Evolutionary conservation across 768 basidiomycete genomes (phyloP).

Genomic region (Mycena albidolilacea): DNA sequence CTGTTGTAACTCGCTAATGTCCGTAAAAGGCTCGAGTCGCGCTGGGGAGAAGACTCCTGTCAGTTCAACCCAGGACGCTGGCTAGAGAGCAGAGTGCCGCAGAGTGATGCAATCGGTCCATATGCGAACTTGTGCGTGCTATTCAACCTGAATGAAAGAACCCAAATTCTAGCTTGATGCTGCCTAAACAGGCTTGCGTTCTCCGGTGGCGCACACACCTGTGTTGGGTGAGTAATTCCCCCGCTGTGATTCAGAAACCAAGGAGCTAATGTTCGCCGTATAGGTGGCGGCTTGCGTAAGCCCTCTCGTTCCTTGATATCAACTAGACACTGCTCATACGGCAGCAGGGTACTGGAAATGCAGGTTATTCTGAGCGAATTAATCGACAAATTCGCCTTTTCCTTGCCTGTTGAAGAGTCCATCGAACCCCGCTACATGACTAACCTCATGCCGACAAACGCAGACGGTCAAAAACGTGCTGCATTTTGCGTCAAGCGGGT

Average conservation of each 20-base stretch:
- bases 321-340: constrained; percentile 14
- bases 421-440: constrained; percentile 29
- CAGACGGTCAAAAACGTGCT: constrained; percentile 29
- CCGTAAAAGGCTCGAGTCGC: constrained; percentile 44
- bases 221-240: constrained; percentile 37
- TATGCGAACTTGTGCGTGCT: constrained; percentile 44
- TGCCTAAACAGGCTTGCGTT: constrained; percentile 18
- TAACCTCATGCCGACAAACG: constrained; percentile 29
- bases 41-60: constrained; percentile 55
- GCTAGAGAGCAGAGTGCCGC: constrained; percentile 50
- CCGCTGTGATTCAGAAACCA: constrained; percentile 15
- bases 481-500: constrained; percentile 32
- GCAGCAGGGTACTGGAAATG: constrained; percentile 53
- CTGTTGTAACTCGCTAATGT: constrained; percentile 36
- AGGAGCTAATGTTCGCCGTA: constrained; percentile 11
- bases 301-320: constrained; percentile 15
- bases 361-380: constrained; percentile 60
- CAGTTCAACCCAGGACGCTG: constrained; percentile 57
- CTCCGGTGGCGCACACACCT: constrained; percentile 34
- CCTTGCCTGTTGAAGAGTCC: constrained; percentile 45
- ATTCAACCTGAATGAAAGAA: constrained; percentile 27
- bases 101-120: constrained; percentile 38
- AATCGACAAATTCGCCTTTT: constrained; percentile 56
- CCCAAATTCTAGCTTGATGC: constrained; percentile 17
- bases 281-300: constrained; percentile 43